Percentiles rank a stretch among this genome's conserved stretches.
These are phyloP conservation scores for Claviceps monticola DNA, from an alignment of 2,329 filamentous ascomycete species.

Conservation along the genomic window DNA sequence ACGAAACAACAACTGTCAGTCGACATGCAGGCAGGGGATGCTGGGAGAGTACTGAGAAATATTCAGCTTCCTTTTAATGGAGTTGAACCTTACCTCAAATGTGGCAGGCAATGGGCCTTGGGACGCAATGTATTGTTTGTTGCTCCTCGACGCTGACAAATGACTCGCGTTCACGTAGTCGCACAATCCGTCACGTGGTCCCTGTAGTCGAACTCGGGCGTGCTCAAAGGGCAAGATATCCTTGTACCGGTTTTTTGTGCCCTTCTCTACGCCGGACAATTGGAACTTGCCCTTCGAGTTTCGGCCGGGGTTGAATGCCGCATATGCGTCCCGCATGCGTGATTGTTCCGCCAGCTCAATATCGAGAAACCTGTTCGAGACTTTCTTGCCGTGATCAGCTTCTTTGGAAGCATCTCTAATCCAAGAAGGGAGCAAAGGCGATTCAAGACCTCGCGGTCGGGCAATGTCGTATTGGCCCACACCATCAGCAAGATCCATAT, in stretches of 20 bases:
- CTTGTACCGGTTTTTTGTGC: slow-evolving; percentile 91
- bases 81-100: slow-evolving; percentile 54
- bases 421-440: slow-evolving; percentile 57
- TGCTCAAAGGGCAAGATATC: slow-evolving; percentile 97
- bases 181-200: slow-evolving; percentile 52
- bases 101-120: slow-evolving; percentile 89
- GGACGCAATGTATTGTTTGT: slow-evolving; percentile 90
- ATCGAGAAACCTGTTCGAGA: slow-evolving; percentile 69
- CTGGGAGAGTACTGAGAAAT: too few relatives aligned
- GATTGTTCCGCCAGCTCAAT: slow-evolving; percentile 79
- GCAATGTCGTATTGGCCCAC: slow-evolving; percentile 65
- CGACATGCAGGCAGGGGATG: neutral
- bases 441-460: slow-evolving; percentile 31
- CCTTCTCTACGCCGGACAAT: slow-evolving; percentile 87
- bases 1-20: neutral
- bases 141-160: slow-evolving; percentile 62
- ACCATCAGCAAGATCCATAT: slow-evolving; percentile 86
- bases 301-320: slow-evolving; percentile 30
- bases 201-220: slow-evolving; percentile 66
- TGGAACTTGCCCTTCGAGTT: slow-evolving; percentile 36
- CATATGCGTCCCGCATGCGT: slow-evolving; percentile 74
- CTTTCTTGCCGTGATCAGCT: slow-evolving; percentile 60
- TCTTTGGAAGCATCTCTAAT: slow-evolving; percentile 53
- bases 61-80: too few relatives aligned
- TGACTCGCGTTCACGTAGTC: slow-evolving; percentile 96